Conservation (phyloP, 2,329 filamentous ascomycete genomes). For the Cephalotrichum gorgonifer region DNA sequence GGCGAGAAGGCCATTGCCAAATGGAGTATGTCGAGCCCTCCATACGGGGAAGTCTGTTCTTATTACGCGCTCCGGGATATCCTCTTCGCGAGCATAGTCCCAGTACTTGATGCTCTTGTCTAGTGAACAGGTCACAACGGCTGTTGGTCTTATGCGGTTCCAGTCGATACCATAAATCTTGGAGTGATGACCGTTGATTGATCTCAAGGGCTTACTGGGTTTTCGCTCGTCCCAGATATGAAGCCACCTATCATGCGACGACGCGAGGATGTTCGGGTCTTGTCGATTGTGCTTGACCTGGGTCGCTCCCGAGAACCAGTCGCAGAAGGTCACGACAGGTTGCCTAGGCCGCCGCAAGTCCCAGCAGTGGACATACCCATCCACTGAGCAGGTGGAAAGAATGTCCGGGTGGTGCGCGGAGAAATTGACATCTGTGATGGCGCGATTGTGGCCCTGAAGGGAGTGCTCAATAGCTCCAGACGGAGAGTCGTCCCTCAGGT, state of each 20-base stretch:
- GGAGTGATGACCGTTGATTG: slow-evolving; percentile 78
- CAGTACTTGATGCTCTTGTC: slow-evolving; percentile 92
- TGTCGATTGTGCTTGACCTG: slow-evolving; percentile 94
- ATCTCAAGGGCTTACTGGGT: slow-evolving; percentile 66
- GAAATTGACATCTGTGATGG: slow-evolving; percentile 95
- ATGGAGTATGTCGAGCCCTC: slow-evolving; percentile 84
- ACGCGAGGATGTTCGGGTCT: slow-evolving; percentile 77
- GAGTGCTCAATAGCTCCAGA: slow-evolving; percentile 73
- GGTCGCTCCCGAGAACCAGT: slow-evolving; percentile 88
- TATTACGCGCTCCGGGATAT: slow-evolving; percentile 66
- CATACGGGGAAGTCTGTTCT: slow-evolving; percentile 78
- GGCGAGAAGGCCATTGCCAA: slow-evolving; percentile 73
- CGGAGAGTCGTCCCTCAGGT: slow-evolving; percentile 62
- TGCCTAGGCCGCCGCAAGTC: slow-evolving; percentile 66
- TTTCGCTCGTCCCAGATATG: slow-evolving; percentile 86
- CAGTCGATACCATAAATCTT: slow-evolving; percentile 96
- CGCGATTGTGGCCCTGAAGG: slow-evolving; percentile 70
- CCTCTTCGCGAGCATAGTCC: slow-evolving; percentile 57
- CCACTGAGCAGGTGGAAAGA: slow-evolving; percentile 81
- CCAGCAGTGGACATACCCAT: slow-evolving; percentile 90
- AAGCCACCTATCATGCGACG: slow-evolving; percentile 78
- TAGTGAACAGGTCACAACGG: slow-evolving; percentile 77
- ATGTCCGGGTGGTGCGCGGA: slow-evolving; percentile 85
- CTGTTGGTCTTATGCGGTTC: slow-evolving; percentile 66
- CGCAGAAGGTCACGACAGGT: slow-evolving; percentile 72